phyloP scores from a whole-genome alignment of 306 rosid species.

The Pterocarpus santalinus region DNA sequence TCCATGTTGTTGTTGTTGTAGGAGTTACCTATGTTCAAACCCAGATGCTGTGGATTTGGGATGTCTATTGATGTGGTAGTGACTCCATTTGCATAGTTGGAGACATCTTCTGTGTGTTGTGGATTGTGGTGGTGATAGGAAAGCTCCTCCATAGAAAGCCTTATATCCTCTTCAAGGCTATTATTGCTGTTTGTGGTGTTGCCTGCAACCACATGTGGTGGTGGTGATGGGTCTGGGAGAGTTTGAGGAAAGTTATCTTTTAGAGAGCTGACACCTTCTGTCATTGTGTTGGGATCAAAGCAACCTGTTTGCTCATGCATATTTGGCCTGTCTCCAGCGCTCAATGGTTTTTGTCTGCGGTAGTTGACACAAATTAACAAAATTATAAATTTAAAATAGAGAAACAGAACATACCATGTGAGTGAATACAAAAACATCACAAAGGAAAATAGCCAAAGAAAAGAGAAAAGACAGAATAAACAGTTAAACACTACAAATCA shows the following conservation, averaged over 20 bases:
- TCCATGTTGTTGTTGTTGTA: constrained; percentile 43
- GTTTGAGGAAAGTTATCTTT: constrained; percentile 39
- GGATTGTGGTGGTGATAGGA: constrained; percentile 58
- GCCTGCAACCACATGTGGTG: constrained; percentile 42
- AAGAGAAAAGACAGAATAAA: background rate
- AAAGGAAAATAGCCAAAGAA: constrained; percentile 27
- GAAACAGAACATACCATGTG: constrained; percentile 49
- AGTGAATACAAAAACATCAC: constrained; percentile 43
- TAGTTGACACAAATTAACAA: constrained; percentile 49
- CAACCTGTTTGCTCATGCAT: constrained; percentile 63
- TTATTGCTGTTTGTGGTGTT: constrained; percentile 36
- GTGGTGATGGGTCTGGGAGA: constrained; percentile 28
- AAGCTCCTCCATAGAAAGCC: constrained; percentile 64
- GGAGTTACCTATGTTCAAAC: constrained; percentile 54
- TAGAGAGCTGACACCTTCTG: constrained; percentile 50
- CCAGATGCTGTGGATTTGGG: constrained; percentile 57
- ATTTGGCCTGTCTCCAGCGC: constrained; percentile 49
- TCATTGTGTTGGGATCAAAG: constrained; percentile 68
- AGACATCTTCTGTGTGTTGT: constrained; percentile 46
- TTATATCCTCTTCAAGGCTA: constrained; percentile 60
- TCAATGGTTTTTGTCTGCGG: constrained; percentile 44
- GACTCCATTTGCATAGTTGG: constrained; percentile 42
- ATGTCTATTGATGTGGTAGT: constrained; percentile 52
- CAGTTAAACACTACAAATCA: constrained; percentile 27
- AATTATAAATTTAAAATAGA: constrained; percentile 28